phyloP scores from a whole-genome alignment of 768 basidiomycete genomes.

The Suillus discolor region DNA sequence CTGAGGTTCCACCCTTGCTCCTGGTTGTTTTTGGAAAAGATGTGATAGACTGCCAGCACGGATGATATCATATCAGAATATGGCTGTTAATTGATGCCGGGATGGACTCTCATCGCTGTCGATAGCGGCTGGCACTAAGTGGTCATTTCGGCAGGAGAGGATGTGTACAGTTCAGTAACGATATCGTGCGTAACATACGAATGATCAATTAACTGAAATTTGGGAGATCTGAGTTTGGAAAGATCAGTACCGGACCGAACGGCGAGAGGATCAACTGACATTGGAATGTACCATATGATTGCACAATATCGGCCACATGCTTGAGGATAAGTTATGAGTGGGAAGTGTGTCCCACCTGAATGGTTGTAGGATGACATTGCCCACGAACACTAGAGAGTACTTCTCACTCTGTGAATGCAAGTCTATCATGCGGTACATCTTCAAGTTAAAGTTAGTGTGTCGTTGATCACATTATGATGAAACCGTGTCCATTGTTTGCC shows the following conservation, averaged over 20 bases:
- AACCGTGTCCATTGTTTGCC: background rate
- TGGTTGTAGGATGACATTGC: background rate
- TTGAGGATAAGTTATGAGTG: background rate
- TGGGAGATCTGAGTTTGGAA: background rate
- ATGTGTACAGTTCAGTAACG: background rate
- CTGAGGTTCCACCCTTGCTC: too few relatives aligned
- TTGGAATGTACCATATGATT: background rate
- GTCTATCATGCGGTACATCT: background rate
- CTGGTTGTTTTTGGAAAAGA: too few relatives aligned
- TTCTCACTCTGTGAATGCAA: background rate
- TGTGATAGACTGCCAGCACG: too few relatives aligned
- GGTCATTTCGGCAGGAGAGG: background rate
- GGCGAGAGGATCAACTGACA: background rate
- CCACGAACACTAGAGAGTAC: background rate
- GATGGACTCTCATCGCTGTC: too few relatives aligned
- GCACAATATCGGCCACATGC: background rate
- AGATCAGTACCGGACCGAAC: background rate
- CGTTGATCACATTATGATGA: background rate
- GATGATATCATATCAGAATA: too few relatives aligned
- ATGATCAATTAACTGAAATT: background rate
- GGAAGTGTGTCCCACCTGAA: background rate
- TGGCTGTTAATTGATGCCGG: too few relatives aligned
- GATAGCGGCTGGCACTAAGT: background rate
- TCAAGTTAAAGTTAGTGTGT: background rate
- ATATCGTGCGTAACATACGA: background rate